Evolutionary conservation across 768 basidiomycete genomes (phyloP).

Genomic region (Lactarius evosmus): DNA sequence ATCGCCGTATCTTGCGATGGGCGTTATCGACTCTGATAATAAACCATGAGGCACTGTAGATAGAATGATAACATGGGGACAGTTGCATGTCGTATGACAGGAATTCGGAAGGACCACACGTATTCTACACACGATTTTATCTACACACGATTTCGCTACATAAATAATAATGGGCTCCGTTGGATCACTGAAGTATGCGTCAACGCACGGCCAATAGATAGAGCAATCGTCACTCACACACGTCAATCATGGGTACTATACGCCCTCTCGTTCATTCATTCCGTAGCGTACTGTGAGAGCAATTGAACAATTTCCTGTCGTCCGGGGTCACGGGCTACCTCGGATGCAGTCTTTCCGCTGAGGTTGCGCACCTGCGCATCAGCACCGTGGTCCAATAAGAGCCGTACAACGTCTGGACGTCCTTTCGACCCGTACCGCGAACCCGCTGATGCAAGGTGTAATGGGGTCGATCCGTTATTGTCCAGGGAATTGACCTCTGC

Average conservation of each 20-base stretch:
- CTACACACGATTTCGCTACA: neutral
- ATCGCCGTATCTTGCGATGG: no score
- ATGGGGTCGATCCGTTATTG: neutral
- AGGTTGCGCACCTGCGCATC: neutral
- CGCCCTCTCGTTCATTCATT: neutral
- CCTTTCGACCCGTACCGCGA: fast-evolving
- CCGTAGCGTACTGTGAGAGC: neutral
- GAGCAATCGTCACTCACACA: neutral
- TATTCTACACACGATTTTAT: neutral
- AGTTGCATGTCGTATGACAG: neutral
- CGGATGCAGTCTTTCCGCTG: neutral
- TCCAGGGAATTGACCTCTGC: no score
- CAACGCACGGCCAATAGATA: neutral
- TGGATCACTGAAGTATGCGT: neutral
- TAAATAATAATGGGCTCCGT: neutral
- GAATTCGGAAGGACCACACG: neutral
- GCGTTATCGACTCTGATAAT: no score
- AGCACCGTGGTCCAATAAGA: neutral
- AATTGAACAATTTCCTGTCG: neutral
- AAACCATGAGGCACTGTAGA: no score
- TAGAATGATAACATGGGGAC: neutral
- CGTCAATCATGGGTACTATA: no score
- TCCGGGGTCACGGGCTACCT: neutral
- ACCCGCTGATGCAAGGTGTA: neutral
- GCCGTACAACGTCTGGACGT: neutral